Percentiles rank a stretch among this genome's conserved stretches.
Conservation (phyloP, 2,329 filamentous ascomycete species). For the Teratosphaeria viscida region DNA sequence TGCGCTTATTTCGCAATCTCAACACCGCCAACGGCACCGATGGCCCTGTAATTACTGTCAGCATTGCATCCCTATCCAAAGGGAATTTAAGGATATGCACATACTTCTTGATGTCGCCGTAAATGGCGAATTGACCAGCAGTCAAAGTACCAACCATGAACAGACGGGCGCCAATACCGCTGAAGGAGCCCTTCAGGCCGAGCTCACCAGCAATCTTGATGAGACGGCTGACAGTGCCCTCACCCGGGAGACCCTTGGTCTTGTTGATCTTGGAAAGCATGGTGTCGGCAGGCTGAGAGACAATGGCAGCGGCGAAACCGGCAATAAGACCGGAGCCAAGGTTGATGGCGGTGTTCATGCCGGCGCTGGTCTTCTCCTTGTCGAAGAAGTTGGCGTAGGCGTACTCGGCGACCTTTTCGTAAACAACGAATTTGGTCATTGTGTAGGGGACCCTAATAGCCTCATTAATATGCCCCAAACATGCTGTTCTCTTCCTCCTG, state of each 20-base stretch:
- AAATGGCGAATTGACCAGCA: slow-evolving; percentile 80
- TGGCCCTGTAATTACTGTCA: slow-evolving; percentile 2
- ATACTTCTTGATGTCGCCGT: slow-evolving; percentile 52
- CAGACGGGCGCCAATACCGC: slow-evolving; percentile 70
- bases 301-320: slow-evolving; percentile 74
- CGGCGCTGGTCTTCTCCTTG: slow-evolving; percentile 58
- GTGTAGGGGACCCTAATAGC: slow-evolving; percentile 68
- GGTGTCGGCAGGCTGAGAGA: slow-evolving; percentile 85
- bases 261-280: slow-evolving; percentile 97
- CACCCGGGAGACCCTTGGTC: slow-evolving; percentile 76
- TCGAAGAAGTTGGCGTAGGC: slow-evolving; percentile 54
- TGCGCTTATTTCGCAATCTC: slow-evolving; percentile 44
- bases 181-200: slow-evolving; percentile 62
- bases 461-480: slow-evolving; percentile 2
- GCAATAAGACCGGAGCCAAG: slow-evolving; percentile 76
- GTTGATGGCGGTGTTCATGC: slow-evolving; percentile 70
- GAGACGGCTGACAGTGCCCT: slow-evolving; percentile 68
- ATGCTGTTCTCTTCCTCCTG: background rate
- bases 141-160: slow-evolving; percentile 68
- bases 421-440: slow-evolving; percentile 92
- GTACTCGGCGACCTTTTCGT: slow-evolving; percentile 74
- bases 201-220: slow-evolving; percentile 85
- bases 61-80: background rate
- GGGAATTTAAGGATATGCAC: background rate
- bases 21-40: slow-evolving; percentile 65